Base-by-base conservation (phyloP, 371 early-diverging fungal species). In the Mucor velutinosus region DNA sequence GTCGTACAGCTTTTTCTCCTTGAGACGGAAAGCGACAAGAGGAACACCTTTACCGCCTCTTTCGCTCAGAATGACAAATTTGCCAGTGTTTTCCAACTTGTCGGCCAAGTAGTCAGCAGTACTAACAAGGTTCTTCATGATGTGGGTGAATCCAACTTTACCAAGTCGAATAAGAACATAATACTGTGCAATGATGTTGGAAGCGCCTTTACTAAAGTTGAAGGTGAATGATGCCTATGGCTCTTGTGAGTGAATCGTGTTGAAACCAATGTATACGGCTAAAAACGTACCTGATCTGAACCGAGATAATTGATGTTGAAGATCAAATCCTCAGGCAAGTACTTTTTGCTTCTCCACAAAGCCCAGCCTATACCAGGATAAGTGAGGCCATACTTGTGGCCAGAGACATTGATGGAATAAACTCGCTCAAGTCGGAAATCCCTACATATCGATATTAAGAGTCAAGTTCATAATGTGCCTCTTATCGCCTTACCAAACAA, bases 351-450 rank as follows among this genome's bases (percentile, higher is more conserved):
- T 60, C 88, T 79, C 91, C 91, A 92, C 25, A 92, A 19, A 57
- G 81, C 82, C 91, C 91, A 92, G 8, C 92, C 92, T 19, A 92
- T 73, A 51, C 91, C 90, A 7, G 90, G 83, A 57, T 87, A 89
- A 7, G 88, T 84, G 32, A 92, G 76, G 21, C 94, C 94, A 73
- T 86, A 93, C 72, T 93, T 93, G 81, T 93, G 93, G 33, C 92
- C 92, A 62, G 87, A 87, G 11, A 82, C 84, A 71, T 91, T 92
- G 78, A 93, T 93, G 3, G 87, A 88, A 6, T 77, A 78, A 4
- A 92, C 92, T 29, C 80, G 87, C 14, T 71, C 71, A 21, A 91
- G 71, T 15, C 86, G 77, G 73, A 94, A 94, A 66, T 82, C 83
- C 82, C 79, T 75, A 30, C 19, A 23, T 25, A 7, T 10, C 17